Evolutionary conservation across 768 basidiomycete species (phyloP).

Genomic region (Cystofilobasidium bisporidii): DNA sequence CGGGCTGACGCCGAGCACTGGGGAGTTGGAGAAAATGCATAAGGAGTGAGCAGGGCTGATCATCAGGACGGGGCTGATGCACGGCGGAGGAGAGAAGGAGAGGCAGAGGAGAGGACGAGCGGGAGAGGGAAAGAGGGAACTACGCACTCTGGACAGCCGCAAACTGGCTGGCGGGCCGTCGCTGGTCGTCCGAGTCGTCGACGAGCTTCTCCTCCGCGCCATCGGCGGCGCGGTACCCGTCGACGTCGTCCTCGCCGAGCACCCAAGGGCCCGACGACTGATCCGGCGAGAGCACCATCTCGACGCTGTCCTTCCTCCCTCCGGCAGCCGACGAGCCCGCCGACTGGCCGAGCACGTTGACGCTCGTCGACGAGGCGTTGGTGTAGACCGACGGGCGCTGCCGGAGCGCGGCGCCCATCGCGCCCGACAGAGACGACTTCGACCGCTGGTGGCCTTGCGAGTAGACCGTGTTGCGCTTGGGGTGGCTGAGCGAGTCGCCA

Average conservation of each 20-base stretch:
- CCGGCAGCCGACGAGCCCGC: no score
- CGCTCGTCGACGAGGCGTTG: constrained; percentile 1
- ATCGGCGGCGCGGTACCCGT: constrained; percentile 7
- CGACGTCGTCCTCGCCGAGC: constrained; percentile 19
- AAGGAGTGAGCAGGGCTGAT: no score
- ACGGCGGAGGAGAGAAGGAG: no score
- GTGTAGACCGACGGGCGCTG: constrained; percentile 15
- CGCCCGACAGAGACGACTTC: background rate
- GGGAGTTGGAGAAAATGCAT: no score
- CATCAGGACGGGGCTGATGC: no score
- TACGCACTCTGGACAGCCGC: constrained; percentile 37
- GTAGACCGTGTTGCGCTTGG: constrained; percentile 20
- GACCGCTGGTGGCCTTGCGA: constrained; percentile 9
- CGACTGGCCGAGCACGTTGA: constrained; percentile 3
- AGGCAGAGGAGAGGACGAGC: background rate
- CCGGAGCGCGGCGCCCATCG: background rate
- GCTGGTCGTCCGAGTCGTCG: constrained; percentile 33
- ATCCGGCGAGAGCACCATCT: constrained; percentile 36
- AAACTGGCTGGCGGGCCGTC: constrained; percentile 31
- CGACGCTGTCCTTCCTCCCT: constrained; percentile 12
- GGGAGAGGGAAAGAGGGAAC: background rate
- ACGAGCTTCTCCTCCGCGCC: constrained; percentile 31
- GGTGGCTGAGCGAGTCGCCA: constrained; percentile 28
- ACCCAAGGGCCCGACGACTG: constrained; percentile 36
- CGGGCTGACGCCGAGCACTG: background rate